Evolutionary conservation across 2,329 filamentous ascomycete genomes (phyloP), one percentile per base, ranked within the genome.

Genomic region (Neofusicoccum parvum): DNA sequence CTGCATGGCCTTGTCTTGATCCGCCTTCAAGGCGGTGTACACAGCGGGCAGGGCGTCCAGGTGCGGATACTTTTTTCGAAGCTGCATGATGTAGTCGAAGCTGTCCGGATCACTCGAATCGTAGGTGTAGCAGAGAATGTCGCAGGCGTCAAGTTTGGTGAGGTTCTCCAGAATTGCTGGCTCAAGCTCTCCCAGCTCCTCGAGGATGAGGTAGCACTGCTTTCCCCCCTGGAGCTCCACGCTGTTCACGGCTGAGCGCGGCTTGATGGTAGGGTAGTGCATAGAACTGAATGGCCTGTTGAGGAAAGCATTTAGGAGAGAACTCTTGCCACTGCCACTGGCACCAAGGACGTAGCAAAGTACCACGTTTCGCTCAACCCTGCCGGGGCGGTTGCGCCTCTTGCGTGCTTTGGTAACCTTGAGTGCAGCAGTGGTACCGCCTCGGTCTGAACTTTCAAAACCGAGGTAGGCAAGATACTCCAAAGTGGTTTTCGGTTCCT

Each of bases 91-190:
- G 74, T 98, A 94, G 1, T 91, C 88, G 77, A 99, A 99, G 3
- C 92, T 97, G 77, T 98, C 94, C 0, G 95, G 94, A 68, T 99
- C 94, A 1, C 93, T 96, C 2, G 94, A 98, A 80, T 99, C 95
- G 79, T 98, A 99, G 0, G 92, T 90, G 79, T 96, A 98, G 79
- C 94, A 96, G 51, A 99, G 86, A 27, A 99, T 85, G 77, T 99
- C 95, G 78, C 94, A 98, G 5, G 93, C 89, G 72, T 97, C 92
- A 14, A 99, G 84, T 78, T 96, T 97, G 50, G 88, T 87, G 73
- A 90, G 88, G 74, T 99, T 99, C 65, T 98, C 95, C 3, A 99
- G 83, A 64, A 98, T 93, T 12, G 95, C 95, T 0, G 92, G 91
- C 77, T 98, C 95, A n/a, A 97, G 83, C 78, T 98, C 93, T 39